Evolutionary conservation across 1,284 basidiomycete genomes (phyloP).

Genomic region (Tilletia setariae): DNA sequence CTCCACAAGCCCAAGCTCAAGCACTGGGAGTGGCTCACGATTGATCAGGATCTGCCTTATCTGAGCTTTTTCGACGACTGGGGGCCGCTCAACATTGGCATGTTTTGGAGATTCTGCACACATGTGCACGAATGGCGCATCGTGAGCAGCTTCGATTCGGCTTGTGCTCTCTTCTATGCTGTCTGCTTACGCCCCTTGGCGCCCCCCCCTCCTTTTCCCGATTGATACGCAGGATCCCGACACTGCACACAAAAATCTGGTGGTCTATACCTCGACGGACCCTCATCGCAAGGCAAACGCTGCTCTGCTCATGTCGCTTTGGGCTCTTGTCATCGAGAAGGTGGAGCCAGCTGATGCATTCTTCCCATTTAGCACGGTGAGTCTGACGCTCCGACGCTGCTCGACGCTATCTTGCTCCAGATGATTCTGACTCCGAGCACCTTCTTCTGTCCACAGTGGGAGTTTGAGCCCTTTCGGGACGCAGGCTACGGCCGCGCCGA

Average conservation of each 20-base stretch:
- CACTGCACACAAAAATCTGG: conserved; percentile 66
- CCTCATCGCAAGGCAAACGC: conserved; percentile 88
- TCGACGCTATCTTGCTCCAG: not conserved
- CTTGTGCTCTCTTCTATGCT: conserved; percentile 27
- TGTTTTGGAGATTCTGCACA: conserved; percentile 73
- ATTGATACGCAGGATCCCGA: conserved; percentile 61
- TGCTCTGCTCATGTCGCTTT: conserved; percentile 84
- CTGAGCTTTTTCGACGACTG: conserved; percentile 68
- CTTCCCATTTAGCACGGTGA: conserved; percentile 61
- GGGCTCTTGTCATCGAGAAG: conserved; percentile 82
- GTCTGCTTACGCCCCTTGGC: not conserved
- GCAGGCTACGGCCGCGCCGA: conserved; percentile 89
- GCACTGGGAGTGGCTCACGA: conserved; percentile 56
- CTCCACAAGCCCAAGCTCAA: conserved; percentile 15
- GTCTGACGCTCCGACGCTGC: not conserved
- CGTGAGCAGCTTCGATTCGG: conserved; percentile 58
- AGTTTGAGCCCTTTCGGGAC: conserved; percentile 86
- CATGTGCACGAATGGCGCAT: conserved; percentile 81
- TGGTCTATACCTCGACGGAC: conserved; percentile 83
- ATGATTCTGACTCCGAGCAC: not conserved
- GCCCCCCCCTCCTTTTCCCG: conserved; percentile 11
- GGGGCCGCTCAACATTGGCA: conserved; percentile 65
- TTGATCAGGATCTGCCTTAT: conserved; percentile 88
- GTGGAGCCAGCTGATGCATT: conserved; percentile 93
- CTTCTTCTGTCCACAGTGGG: conserved; percentile 56